Evolutionary conservation across 2,329 filamentous ascomycete genomes (phyloP), one percentile per base, ranked within the genome.

Genomic region (Fusarium brevicatenulatum): DNA sequence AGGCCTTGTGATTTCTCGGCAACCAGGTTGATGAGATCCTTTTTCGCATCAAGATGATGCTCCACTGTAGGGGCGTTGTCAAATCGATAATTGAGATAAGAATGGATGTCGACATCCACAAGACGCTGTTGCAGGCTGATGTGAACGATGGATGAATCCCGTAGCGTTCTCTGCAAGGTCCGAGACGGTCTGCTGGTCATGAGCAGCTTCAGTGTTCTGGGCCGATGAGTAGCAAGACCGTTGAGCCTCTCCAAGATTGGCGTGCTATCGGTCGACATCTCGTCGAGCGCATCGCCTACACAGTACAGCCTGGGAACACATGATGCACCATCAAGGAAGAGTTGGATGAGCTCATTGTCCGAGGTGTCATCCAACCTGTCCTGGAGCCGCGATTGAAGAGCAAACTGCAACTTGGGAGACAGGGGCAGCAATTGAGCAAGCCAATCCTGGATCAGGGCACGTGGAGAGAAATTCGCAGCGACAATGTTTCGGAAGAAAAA

Each of bases 401-500:
- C 59, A 13, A 68, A 76, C 28, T 77, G 75, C 2, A 77, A 21
- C 39, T 72, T 75, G 0, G 73, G 49, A 4, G 75, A 77, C 36
- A 69, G 25, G 3, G 75, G 67, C 1, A 77, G 49, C 23, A 77
- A 62, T 28, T 77, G 71, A 3, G 75, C 73, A 19, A 77, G 71
- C 75, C 75, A 76, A 2, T 77, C 75, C 25, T 75, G 73, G 1
- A 77, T 62, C 5, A 77, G 40, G 13, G 75, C 73, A 5, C 75
- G 73, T 1, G 75, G 69, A 7, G 63, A 70, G 11, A 77, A 77
- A 15, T 75, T 77, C 23, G 66, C 61, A 1, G 75, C 71, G 18
- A 77, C 62, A 5, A 77, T 76, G 18, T 77, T 76, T 4, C 75
- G 55, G 28, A 77, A 77, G 57, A 77, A 77, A 44, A 77, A 77